Conservation (phyloP, 345 rosid genomes). For the Moricandia arvensis region DNA sequence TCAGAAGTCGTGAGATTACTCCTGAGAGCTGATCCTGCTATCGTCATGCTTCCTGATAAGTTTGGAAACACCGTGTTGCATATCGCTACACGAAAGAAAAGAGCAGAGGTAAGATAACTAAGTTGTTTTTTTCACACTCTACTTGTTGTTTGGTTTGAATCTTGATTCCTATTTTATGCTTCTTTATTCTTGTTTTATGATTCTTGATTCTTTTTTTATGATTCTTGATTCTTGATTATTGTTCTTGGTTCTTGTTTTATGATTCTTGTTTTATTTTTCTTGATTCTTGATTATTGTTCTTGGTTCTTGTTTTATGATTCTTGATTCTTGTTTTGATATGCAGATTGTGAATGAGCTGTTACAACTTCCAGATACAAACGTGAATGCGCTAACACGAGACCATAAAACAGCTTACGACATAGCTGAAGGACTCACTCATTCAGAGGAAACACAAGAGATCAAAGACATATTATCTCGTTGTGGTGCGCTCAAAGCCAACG, state of each 20-base stretch:
- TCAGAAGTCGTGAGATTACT: constrained; percentile 64
- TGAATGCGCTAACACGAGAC: constrained; percentile 78
- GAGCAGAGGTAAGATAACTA: constrained; percentile 55
- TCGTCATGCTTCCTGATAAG: constrained; percentile 82
- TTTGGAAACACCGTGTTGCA: constrained; percentile 81
- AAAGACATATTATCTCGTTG: constrained; percentile 53
- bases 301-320: neutral
- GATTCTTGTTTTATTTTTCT: neutral
- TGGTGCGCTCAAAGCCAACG: constrained; percentile 75
- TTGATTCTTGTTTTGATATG: constrained; percentile 4
- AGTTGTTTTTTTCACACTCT: neutral
- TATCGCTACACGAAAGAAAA: constrained; percentile 83
- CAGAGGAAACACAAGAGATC: constrained; percentile 66
- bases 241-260: too few species aligned
- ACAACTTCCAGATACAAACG: constrained; percentile 62
- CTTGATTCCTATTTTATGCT: neutral
- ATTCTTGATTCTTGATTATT: neutral
- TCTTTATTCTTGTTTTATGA: constrained; percentile 1
- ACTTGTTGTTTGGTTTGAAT: neutral
- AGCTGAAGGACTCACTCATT: constrained; percentile 75
- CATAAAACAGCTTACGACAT: constrained; percentile 80
- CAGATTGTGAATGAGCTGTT: constrained; percentile 72
- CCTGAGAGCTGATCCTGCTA: constrained; percentile 69
- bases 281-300: neutral
- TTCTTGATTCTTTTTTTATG: neutral